Base-by-base conservation (phyloP, 345 rosid genomes). In the Eucalyptus curtisii region DNA sequence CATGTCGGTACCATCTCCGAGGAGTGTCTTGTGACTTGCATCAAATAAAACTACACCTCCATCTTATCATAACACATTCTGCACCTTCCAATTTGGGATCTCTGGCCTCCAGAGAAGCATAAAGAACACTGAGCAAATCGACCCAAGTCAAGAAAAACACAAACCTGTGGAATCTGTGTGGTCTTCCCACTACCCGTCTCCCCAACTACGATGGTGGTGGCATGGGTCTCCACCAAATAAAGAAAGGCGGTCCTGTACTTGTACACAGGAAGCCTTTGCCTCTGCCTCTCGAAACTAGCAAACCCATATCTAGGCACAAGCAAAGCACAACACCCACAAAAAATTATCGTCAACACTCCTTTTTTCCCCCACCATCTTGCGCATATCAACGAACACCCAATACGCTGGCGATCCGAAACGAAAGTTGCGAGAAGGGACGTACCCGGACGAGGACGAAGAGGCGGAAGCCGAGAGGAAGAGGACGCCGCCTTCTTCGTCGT, bases 151-250 rank as follows among this genome's bases (percentile, higher is more conserved):
- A 25, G 13, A 55, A 79, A 79, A 49, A 53, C 37, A 64, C 40
- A 19, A 89, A 98, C 99, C 99, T 98, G 99, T 82, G 99, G 98
- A 88, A 97, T 97, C 90, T 96, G 99, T 12, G 99, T 97, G 88
- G 99, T 98, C 92, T 97, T 98, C 79, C 99, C 99, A 90, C 99
- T 97, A 12, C 99, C 99, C 76, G 99, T 98, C 93, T 98, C 99
- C 37, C 99, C 99, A 86, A 98, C 99, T 57, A 98, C 88, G 59
- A 98, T 91, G 86, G 98, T 96, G n/a, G 98, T 96, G n/a, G 96
- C 98, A 86, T 95, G 98, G 91, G 94, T 92, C 93, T 97, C 99
- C 86, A 95, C 98, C 91, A 97, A 90, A 91, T 98, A 98, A 33
- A 98, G 93, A 92, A 98, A 95, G 20, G 95, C 93, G 16, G 95